Percentiles rank a stretch among this genome's conserved stretches.
Conservation (phyloP, 768 basidiomycete species). For the Mrakia hoshinonis region DNA sequence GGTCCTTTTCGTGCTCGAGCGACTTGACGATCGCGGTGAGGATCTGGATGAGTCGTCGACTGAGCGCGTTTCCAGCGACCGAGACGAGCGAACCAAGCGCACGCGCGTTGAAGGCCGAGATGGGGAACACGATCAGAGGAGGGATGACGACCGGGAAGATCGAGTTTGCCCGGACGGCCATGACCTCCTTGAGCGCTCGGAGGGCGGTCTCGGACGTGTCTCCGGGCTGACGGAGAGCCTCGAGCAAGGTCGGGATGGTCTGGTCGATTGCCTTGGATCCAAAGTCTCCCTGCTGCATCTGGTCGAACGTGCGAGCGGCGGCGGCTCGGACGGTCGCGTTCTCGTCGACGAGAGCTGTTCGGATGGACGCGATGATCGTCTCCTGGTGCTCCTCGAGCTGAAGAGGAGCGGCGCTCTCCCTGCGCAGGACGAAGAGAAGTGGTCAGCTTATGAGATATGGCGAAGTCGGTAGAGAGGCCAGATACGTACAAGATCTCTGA, state of each 20-base stretch:
- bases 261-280: conserved; percentile 88
- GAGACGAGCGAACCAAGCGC: conserved; percentile 84
- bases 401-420: conserved; percentile 70
- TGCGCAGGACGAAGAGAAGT: conserved; percentile 38
- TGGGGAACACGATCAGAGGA: conserved; percentile 77
- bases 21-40: conserved; percentile 71
- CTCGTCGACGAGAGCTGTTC: conserved; percentile 76
- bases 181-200: conserved; percentile 85
- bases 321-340: conserved; percentile 76
- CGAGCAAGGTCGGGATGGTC: conserved; percentile 88
- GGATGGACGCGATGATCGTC: conserved; percentile 75
- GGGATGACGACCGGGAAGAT: conserved; percentile 97
- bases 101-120: conserved; percentile 89
- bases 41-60: conserved; percentile 68
- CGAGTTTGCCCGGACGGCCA: conserved; percentile 83
- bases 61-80: conserved; percentile 85
- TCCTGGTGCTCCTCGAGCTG: conserved; percentile 83
- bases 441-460: background rate
- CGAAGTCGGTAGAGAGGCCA: background rate
- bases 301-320: conserved; percentile 80
- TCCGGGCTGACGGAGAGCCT: conserved; percentile 86
- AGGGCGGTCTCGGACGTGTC: conserved; percentile 91
- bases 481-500: conserved; percentile 71
- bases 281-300: conserved; percentile 72
- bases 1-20: conserved; percentile 54